Evolutionary conservation across 225 moss, liverwort and hornwort genomes (phyloP), one percentile per base, ranked within the genome.

Genomic region (Physcomitrellopsis africana): DNA sequence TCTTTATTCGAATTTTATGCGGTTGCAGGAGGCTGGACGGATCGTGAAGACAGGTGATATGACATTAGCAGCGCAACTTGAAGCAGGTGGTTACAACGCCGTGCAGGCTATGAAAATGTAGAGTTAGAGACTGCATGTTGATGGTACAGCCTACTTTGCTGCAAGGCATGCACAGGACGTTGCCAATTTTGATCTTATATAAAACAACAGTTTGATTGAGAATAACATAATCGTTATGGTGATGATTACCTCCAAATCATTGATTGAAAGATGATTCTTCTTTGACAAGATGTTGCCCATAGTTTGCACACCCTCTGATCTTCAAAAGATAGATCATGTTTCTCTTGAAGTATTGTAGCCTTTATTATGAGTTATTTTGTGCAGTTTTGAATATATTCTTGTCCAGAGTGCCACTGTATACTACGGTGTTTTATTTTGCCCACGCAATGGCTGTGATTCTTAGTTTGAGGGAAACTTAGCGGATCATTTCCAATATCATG

Each of bases 11-110:
- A 57, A 15, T 70, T 43, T 57, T 15, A 9, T 56, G 69, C 15
- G 57, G 20, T 69, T 54, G 69, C 92, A 92, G 88, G 92, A 92
- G 68, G 85, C 67, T 9, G 90, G 90, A 27, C 76, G 84, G 49
- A 92, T 90, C 37, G 76, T 88, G 70, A 90, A 88, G 74, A 92
- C 92, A 27, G 90, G 90, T 41, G 90, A 90, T 60, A 76, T 82
- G 51, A 88, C 90, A 29, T 81, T 90, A 20, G 92, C 92, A 42
- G 66, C 70, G 16, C 90, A 85, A 69, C 84, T 92, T 57, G 92
- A 92, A 81, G 88, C 90, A 24, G 86, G 85, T 70, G 92, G 92
- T 60, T 90, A 92, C 66, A 72, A 88, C 75, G 83, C 90, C 26
- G 76, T 92, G 26, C 84, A 81, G 60, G 73, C 81, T 51, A 70